Percentiles rank a stretch among this genome's conserved stretches.
These are phyloP conservation scores for Erodium moschatum DNA, from an alignment of 441 rosid species.

Conservation along the genomic window DNA sequence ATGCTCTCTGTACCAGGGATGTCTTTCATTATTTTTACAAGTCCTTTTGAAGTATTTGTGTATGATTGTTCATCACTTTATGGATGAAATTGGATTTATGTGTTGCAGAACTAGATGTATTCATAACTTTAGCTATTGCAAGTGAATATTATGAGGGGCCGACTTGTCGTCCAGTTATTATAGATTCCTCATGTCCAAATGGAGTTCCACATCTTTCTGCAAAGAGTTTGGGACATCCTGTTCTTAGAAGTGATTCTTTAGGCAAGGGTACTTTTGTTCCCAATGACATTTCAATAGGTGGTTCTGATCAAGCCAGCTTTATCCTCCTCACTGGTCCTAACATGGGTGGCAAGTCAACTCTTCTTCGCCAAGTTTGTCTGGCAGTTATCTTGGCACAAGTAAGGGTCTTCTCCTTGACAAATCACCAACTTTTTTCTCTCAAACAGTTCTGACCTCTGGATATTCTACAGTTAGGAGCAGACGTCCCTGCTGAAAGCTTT, in stretches of 20 bases:
- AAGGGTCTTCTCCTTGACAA: conserved; percentile 17
- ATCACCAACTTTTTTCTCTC: conserved; percentile 19
- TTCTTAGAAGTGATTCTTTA: conserved; percentile 78
- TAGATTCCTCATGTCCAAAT: conserved; percentile 34
- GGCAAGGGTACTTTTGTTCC: conserved; percentile 88
- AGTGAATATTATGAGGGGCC: conserved; percentile 84
- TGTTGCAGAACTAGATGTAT: conserved; percentile 82
- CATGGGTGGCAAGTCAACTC: conserved; percentile 99
- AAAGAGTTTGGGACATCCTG: conserved; percentile 80
- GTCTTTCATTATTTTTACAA: neutral
- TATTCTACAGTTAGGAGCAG: conserved; percentile 68
- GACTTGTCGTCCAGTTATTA: conserved; percentile 59
- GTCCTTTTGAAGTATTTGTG: neutral
- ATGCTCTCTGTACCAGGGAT: neutral
- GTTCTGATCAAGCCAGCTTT: conserved; percentile 59
- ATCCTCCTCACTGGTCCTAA: conserved; percentile 96
- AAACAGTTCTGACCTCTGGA: conserved; percentile 14
- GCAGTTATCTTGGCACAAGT: conserved; percentile 94
- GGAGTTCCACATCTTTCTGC: conserved; percentile 59
- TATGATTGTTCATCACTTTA: conserved; percentile 5
- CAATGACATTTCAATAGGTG: conserved; percentile 68
- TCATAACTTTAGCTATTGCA: conserved; percentile 80
- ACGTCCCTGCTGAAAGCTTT: conserved; percentile 87
- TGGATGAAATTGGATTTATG: conserved; percentile 15
- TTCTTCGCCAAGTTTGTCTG: conserved; percentile 97